Percentiles rank a stretch among this genome's conserved stretches.
Evolutionary conservation across 352 stramenopile species (phyloP).

Genomic region (Phytophthora pini): DNA sequence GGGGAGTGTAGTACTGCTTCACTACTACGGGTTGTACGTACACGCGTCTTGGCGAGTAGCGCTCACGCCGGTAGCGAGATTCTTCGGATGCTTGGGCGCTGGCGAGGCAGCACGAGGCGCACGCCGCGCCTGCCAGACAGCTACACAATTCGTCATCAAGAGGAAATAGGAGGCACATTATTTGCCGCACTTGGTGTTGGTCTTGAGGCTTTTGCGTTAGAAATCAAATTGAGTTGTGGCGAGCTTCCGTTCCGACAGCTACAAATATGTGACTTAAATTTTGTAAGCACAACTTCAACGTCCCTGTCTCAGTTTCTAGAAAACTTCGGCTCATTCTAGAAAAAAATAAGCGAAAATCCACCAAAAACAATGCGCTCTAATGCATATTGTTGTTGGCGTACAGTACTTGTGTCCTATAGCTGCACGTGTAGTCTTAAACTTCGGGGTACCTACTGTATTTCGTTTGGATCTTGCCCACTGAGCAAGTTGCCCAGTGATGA

Average conservation of each 20-base stretch:
- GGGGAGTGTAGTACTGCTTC: slow-evolving; percentile 12
- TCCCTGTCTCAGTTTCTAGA: slow-evolving; percentile 24
- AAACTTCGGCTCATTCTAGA: neutral
- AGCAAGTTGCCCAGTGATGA: no score
- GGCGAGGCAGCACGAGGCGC: slow-evolving; percentile 34
- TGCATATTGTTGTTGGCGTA: no score
- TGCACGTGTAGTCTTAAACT: no score
- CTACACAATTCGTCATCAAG: slow-evolving; percentile 32
- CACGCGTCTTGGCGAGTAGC: slow-evolving; percentile 17
- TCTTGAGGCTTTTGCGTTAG: neutral
- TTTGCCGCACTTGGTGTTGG: slow-evolving; percentile 1
- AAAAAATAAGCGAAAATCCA: slow-evolving; percentile 3
- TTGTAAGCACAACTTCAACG: slow-evolving; percentile 25
- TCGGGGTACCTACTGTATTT: no score
- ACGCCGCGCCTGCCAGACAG: slow-evolving; percentile 33
- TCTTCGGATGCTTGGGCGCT: slow-evolving; percentile 21
- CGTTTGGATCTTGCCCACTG: no score
- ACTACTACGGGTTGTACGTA: slow-evolving; percentile 32
- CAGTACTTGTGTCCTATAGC: no score
- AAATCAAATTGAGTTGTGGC: slow-evolving; percentile 20
- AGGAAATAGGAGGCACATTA: slow-evolving; percentile 33
- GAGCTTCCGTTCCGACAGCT: neutral
- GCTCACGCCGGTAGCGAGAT: slow-evolving; percentile 29
- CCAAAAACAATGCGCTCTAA: neutral
- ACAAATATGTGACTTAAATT: slow-evolving; percentile 18